Conservation (phyloP, 345 rosid genomes). For the Melaleuca alternifolia region DNA sequence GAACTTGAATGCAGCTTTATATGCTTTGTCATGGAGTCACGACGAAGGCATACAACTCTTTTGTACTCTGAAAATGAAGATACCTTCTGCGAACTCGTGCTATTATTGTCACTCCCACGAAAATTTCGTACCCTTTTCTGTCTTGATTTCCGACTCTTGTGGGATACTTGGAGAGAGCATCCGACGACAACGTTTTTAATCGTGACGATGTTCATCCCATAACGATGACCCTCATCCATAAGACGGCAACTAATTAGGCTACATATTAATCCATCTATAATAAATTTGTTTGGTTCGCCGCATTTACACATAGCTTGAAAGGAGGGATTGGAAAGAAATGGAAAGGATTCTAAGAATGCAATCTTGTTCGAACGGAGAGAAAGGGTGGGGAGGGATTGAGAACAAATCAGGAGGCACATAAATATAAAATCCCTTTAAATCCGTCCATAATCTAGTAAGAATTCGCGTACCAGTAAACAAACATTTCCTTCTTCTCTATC, state of each 20-base stretch:
- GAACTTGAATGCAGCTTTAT: not conserved
- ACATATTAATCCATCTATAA: not conserved
- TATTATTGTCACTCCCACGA: not conserved
- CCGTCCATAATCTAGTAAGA: not conserved
- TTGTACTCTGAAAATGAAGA: not conserved
- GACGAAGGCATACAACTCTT: not conserved
- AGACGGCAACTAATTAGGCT: not conserved
- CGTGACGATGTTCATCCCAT: not conserved
- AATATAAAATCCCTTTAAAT: not conserved
- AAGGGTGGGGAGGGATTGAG: not conserved
- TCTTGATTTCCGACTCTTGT: not conserved
- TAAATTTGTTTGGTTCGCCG: not conserved
- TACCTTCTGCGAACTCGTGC: rapidly evolving
- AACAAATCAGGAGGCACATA: not conserved
- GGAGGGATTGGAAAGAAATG: not conserved
- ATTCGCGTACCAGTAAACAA: not conserved
- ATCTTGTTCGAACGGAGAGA: not conserved
- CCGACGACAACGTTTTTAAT: not conserved
- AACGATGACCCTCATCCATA: not conserved
- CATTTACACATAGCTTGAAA: not conserved
- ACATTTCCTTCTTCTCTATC: not conserved
- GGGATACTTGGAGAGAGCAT: not conserved
- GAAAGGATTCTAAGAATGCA: not conserved
- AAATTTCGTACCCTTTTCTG: rapidly evolving
- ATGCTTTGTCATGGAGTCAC: not conserved